A percentile compares a stretch with the other conserved stretches of the same genome.
phyloP scores from a whole-genome alignment of 2,329 filamentous ascomycete species.

The Epicoccum nigrum region DNA sequence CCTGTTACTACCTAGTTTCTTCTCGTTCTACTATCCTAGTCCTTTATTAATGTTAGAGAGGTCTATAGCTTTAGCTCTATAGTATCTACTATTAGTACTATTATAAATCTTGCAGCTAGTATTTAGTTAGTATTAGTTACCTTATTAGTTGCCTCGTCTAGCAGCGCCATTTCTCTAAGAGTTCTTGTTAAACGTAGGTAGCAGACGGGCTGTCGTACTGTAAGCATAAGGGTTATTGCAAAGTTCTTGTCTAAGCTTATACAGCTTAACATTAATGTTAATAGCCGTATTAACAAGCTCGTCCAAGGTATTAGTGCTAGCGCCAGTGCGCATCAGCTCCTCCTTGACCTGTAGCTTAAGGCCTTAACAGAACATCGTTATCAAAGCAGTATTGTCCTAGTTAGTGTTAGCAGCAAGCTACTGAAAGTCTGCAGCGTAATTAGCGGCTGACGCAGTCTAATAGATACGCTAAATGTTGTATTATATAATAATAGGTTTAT shows the following conservation, averaged over 20 bases:
- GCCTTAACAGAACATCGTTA: not conserved
- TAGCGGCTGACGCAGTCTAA: not conserved
- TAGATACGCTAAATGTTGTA: not conserved
- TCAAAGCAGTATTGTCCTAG: not conserved
- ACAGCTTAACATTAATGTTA: not conserved
- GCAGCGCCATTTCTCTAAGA: not conserved
- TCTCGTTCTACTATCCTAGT: not conserved
- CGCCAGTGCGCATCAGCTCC: not conserved
- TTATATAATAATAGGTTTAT: not conserved
- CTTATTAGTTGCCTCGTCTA: not conserved
- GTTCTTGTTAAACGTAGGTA: not conserved
- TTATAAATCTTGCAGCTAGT: not conserved
- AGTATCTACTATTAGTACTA: not conserved
- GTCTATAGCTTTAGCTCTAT: not conserved
- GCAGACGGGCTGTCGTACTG: not conserved
- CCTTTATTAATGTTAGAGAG: not conserved
- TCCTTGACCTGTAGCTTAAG: not conserved
- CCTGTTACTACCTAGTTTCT: not conserved
- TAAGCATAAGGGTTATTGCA: not conserved
- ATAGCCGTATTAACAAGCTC: not conserved
- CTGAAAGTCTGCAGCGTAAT: not conserved
- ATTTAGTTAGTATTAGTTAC: not conserved
- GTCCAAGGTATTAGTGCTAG: not conserved
- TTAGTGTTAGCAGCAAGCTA: not conserved
- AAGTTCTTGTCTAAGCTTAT: not conserved